Evolutionary conservation across 2,329 filamentous ascomycete species (phyloP), one percentile per base, ranked within the genome.

Genomic region (Harringtonia lauricola): DNA sequence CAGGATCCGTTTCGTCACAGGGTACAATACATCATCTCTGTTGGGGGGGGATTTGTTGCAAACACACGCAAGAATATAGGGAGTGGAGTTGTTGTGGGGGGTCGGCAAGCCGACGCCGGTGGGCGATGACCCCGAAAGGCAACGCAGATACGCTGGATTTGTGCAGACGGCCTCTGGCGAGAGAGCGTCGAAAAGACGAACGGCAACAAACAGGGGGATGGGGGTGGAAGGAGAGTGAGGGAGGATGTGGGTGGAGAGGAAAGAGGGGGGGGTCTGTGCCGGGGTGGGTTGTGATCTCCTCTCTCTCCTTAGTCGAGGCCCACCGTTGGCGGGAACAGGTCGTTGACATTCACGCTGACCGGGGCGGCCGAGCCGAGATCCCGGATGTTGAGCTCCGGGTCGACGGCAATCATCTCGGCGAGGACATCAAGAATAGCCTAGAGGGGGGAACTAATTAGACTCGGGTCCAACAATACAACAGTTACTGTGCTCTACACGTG

Each of bases 351-450:
- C 26, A 42, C 26, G 9, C 19, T 26, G 24, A 44, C 40, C 29
- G 43, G 36, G 37, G 47, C 45, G 14, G 29, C 26, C 4, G 34
- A n/a, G n/a, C 37, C 47, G 19, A 43, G 40, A 13, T 49, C 45
- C 45, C 47, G 43, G 21, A 47, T 44, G 44, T 47, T 47, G 26
- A 51, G 45, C 36, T 51, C 49, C 14, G 45, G 38, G 41, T 51
- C 49, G 21, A 43, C 33, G 43, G 41, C 41, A 35, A 98, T 95
- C 87, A 98, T 95, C 69, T 95, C 87, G 53, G 92, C 92, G 50
- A 98, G 80, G 56, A 96, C 82, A 64, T 98, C 90, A 55, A 98
- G 81, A 56, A 96, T 86, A 50, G 89, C 81, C 84, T 92, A 52
- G n/a, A n/a, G 30, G 17, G 26, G n/a, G 15, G 9, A 1, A 10